Evolutionary conservation across 1,284 basidiomycete species (phyloP).

Genomic region (Takashimella koratensis): DNA sequence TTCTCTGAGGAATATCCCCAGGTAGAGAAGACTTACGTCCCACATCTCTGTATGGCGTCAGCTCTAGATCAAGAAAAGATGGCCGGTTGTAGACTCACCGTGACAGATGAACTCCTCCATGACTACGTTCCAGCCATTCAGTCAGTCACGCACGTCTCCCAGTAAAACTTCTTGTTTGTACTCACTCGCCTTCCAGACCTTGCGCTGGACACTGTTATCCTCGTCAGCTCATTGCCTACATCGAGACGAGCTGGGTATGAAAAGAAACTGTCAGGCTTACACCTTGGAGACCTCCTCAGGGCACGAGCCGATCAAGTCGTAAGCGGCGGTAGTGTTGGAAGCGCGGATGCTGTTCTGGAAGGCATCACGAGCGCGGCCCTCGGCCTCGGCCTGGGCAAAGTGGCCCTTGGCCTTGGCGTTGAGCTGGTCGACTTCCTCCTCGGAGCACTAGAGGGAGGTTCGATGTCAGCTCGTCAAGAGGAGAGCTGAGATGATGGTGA

Average conservation of each 20-base stretch:
- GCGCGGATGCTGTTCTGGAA: slow-evolving; percentile 13
- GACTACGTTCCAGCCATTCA: slow-evolving; percentile 3
- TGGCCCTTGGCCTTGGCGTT: slow-evolving; percentile 18
- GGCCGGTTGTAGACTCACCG: slow-evolving; percentile 13
- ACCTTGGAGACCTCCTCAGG: slow-evolving; percentile 16
- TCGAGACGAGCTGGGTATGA: no score
- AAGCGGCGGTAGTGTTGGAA: slow-evolving; percentile 15
- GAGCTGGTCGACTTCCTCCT: slow-evolving; percentile 18
- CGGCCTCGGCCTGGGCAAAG: slow-evolving; percentile 15
- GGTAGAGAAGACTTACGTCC: slow-evolving; percentile 20
- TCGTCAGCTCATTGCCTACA: background rate
- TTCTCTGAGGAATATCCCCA: no score
- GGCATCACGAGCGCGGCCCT: slow-evolving; percentile 9
- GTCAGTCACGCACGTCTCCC: no score
- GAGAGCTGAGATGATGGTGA: no score
- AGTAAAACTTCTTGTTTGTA: background rate
- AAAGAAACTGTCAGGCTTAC: slow-evolving; percentile 10
- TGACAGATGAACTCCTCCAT: slow-evolving; percentile 20
- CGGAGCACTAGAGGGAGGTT: slow-evolving; percentile 8
- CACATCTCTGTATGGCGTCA: slow-evolving; percentile 19
- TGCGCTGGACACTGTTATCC: slow-evolving; percentile 14
- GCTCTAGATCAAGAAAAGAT: no score
- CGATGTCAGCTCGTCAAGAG: no score
- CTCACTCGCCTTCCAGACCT: slow-evolving; percentile 18
- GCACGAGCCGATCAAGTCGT: slow-evolving; percentile 16